These are phyloP conservation scores for Casuarina equisetifolia DNA, from an alignment of 306 rosid genomes.

Conservation along the genomic window DNA sequence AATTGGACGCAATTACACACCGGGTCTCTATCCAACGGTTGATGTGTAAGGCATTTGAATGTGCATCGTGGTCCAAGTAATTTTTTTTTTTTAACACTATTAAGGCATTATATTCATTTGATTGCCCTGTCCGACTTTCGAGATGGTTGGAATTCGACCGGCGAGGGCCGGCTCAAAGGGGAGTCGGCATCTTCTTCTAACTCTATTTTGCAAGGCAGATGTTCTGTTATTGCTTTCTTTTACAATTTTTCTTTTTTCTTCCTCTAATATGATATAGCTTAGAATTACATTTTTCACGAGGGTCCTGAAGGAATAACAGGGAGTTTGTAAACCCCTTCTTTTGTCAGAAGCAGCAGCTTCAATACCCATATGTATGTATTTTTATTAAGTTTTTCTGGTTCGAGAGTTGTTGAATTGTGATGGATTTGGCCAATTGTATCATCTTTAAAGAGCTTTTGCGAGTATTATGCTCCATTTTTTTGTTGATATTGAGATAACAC, in stretches of 20 bases:
- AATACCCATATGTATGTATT: background rate
- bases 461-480: background rate
- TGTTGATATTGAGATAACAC: too few species aligned
- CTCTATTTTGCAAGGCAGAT: slow-evolving; percentile 31
- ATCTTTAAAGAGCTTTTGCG: background rate
- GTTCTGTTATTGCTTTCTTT: slow-evolving; percentile 24
- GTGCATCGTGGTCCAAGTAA: slow-evolving; percentile 24
- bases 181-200: slow-evolving; percentile 32
- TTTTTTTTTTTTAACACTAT: slow-evolving; percentile 3
- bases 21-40: slow-evolving; percentile 56
- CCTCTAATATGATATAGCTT: slow-evolving; percentile 21
- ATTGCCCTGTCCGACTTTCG: slow-evolving; percentile 42
- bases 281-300: slow-evolving; percentile 21
- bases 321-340: slow-evolving; percentile 10
- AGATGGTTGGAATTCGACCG: slow-evolving; percentile 42
- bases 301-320: slow-evolving; percentile 22
- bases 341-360: slow-evolving; percentile 2
- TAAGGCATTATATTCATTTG: slow-evolving; percentile 58
- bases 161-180: slow-evolving; percentile 37
- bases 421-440: background rate
- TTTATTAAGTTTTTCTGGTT: background rate
- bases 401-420: slow-evolving; percentile 1
- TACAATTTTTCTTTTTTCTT: slow-evolving; percentile 24
- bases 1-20: slow-evolving; percentile 45
- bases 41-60: slow-evolving; percentile 37